phyloP scores from a whole-genome alignment of 805 yeast genomes.

The Starmerella gropengiesseri region DNA sequence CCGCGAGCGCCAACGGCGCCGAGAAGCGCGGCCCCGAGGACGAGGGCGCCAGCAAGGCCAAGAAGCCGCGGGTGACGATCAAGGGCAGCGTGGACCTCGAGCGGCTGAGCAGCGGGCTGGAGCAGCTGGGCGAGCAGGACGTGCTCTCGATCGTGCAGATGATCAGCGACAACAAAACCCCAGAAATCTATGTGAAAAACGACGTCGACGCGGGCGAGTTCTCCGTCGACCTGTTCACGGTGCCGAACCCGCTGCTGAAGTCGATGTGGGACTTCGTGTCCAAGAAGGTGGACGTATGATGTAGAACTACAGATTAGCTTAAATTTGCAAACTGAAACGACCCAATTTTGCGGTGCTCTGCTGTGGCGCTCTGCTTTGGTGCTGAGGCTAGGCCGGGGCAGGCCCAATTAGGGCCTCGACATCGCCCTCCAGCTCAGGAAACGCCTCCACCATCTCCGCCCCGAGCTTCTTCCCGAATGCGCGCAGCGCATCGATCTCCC shows the following conservation, averaged over 20 bases:
- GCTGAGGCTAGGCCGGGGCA: neutral
- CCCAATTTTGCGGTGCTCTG: too few species aligned
- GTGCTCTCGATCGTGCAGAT: slow-evolving; percentile 89
- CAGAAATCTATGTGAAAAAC: slow-evolving; percentile 90
- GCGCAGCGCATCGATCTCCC: slow-evolving; percentile 62
- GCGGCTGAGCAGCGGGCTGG: slow-evolving; percentile 77
- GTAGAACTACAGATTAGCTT: neutral
- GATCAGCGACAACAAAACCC: slow-evolving; percentile 91
- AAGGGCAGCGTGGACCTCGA: slow-evolving; percentile 72
- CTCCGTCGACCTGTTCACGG: slow-evolving; percentile 86
- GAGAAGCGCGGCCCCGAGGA: slow-evolving; percentile 33
- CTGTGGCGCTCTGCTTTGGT: neutral
- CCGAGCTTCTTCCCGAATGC: slow-evolving; percentile 56
- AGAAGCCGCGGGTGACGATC: slow-evolving; percentile 33
- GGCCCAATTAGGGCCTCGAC: neutral
- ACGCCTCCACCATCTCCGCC: slow-evolving; percentile 58
- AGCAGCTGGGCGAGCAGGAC: slow-evolving; percentile 84
- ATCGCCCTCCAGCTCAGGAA: slow-evolving; percentile 50
- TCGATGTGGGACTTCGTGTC: slow-evolving; percentile 91
- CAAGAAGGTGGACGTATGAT: slow-evolving; percentile 38
- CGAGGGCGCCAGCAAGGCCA: slow-evolving; percentile 23
- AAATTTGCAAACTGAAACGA: neutral
- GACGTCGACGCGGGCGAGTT: slow-evolving; percentile 96
- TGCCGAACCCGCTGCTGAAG: slow-evolving; percentile 82
- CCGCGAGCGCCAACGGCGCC: slow-evolving; percentile 25